A percentile compares a stretch with the other conserved stretches of the same genome.
phyloP scores from a whole-genome alignment of 2,329 filamentous ascomycete genomes.

The Colletotrichum higginsianum region DNA sequence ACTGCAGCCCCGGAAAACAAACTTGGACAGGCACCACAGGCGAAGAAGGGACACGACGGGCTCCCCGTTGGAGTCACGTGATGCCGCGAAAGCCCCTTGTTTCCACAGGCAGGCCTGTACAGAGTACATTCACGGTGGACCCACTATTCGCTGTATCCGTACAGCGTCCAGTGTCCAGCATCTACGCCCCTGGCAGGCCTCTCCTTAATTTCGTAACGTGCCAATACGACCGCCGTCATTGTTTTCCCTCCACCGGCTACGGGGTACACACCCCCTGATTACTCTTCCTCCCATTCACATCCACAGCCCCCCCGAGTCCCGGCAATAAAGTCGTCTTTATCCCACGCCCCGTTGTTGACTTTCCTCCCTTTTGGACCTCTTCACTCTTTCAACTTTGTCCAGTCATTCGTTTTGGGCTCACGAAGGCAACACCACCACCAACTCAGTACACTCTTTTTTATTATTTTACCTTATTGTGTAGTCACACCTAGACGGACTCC shows the following conservation, averaged over 20 bases:
- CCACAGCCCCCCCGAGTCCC: slow-evolving; percentile 9
- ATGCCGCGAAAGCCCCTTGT: neutral
- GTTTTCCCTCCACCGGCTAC: slow-evolving; percentile 25
- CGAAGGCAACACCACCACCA: slow-evolving; percentile 20
- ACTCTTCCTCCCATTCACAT: slow-evolving; percentile 6
- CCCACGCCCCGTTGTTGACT: slow-evolving; percentile 24
- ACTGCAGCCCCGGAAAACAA: slow-evolving; percentile 38
- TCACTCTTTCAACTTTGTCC: slow-evolving; percentile 14
- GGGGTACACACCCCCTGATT: neutral
- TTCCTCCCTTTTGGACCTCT: slow-evolving; percentile 1
- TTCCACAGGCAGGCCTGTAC: neutral
- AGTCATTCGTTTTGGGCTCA: slow-evolving; percentile 41
- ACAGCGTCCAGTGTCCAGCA: neutral
- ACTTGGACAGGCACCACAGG: slow-evolving; percentile 12
- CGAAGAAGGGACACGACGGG: neutral
- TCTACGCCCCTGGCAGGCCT: slow-evolving; percentile 28
- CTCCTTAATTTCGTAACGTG: slow-evolving; percentile 41
- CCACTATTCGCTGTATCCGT: slow-evolving; percentile 2
- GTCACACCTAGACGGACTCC: slow-evolving; percentile 30
- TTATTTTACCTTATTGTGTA: neutral
- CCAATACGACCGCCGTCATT: slow-evolving; percentile 37
- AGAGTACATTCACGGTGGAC: neutral
- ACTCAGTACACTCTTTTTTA: slow-evolving; percentile 33
- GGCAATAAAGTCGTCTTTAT: slow-evolving; percentile 35
- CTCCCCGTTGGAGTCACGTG: neutral